Evolutionary conservation across 345 rosid species (phyloP), one percentile per base, ranked within the genome.

Genomic region (Ailanthus altissimus): DNA sequence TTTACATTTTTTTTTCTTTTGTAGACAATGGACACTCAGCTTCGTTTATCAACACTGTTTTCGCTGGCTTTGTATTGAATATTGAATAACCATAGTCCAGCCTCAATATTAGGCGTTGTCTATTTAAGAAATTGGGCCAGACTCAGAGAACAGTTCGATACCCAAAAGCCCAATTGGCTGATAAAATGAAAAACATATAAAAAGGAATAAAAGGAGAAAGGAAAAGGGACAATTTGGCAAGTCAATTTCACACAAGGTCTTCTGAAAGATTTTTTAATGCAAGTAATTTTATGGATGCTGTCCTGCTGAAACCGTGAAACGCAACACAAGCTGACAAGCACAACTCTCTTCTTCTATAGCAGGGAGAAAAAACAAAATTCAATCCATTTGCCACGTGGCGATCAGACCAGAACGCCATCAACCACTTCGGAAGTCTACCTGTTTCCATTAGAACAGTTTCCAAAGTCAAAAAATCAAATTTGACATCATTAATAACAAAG

Each of bases 391-490:
- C 57, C 59, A 61, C 58, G 68, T 47, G 58, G 46, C 11, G 0
- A 7, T 12, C 16, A 10, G 77, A 26, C 11, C 2, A 47, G 57
- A 59, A 58, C 61, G 59, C 77, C 77, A 68, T 68, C 77, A 73
- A 6, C 67, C 0, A 14, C 1, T 45, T 43, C 13, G 46, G 1
- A 25, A 46, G 42, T 45, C 76, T 1, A 9, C 67, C 1, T 45
- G 67, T 12, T 20, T 15, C 14, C 14, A 61, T 28, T 47, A 10
- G 47, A 8, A 14, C 0, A 0, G 43, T 5, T 1, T 12, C n/a
- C 32, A 20, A 11, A 74, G 77, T 74, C 77, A 74, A 74, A 74
- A n/a, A 5, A 46, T 74, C 69, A 61, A 74, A 74, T 5, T 32
- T 13, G 8, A 8, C 54, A 73, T 46, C 58, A 46, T 5, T 47